phyloP scores from a whole-genome alignment of 805 yeast species.

The Scheffersomyces spartinae region DNA sequence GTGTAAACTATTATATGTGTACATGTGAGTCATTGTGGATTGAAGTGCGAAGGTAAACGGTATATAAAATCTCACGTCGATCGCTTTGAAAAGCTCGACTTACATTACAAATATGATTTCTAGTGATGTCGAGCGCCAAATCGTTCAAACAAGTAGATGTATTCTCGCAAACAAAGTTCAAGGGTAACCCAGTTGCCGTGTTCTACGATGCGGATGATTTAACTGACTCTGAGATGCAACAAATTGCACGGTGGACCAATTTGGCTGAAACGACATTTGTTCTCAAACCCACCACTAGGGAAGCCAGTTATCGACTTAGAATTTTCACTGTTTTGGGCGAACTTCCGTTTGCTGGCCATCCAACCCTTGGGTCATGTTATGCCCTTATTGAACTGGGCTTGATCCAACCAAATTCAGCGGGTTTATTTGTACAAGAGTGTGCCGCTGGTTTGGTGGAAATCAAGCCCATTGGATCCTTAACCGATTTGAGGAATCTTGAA shows the following conservation, averaged over 20 bases:
- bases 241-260: constrained; percentile 49
- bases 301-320: constrained; percentile 36
- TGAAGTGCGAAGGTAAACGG: no score
- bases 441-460: constrained; percentile 30
- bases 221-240: constrained; percentile 28
- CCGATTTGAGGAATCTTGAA: constrained; percentile 8
- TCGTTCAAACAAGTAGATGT: constrained; percentile 36
- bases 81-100: no score
- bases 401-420: constrained; percentile 14
- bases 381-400: constrained; percentile 29
- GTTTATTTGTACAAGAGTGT: constrained; percentile 38
- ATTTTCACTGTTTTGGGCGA: constrained; percentile 38
- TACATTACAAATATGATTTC: no score
- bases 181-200: constrained; percentile 50
- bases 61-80: no score
- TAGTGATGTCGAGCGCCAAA: no score
- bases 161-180: constrained; percentile 22
- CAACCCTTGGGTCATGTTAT: constrained; percentile 42
- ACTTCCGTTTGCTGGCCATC: constrained; percentile 56
- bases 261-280: constrained; percentile 49
- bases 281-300: constrained; percentile 21
- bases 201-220: constrained; percentile 29
- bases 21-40: no score
- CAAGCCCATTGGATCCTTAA: no score
- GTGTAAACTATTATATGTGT: no score